phyloP scores from a whole-genome alignment of 2,329 filamentous ascomycete species.

The Colletotrichum sp. region DNA sequence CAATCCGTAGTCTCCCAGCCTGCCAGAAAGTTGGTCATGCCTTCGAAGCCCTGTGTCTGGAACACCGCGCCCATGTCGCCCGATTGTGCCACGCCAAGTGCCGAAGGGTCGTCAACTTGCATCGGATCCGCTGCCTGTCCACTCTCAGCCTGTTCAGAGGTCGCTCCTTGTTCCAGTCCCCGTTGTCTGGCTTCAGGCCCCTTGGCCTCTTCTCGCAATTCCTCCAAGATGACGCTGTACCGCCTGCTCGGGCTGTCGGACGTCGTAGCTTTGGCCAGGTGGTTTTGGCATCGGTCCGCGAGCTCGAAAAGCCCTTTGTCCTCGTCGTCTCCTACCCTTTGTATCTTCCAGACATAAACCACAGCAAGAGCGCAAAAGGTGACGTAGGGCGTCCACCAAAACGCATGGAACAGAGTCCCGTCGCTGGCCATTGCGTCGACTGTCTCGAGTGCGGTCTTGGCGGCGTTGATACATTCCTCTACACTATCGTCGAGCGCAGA shows the following conservation, averaged over 20 bases:
- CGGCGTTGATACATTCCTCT: conserved; percentile 51
- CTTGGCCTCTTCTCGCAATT: conserved; percentile 46
- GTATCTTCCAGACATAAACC: conserved; percentile 54
- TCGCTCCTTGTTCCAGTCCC: not conserved
- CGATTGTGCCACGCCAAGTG: not conserved
- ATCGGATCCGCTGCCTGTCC: not conserved
- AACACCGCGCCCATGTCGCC: conserved; percentile 14
- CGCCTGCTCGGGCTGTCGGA: conserved; percentile 49
- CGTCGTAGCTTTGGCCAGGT: conserved; percentile 43
- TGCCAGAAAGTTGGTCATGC: conserved; percentile 21
- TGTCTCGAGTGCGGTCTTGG: conserved; percentile 47
- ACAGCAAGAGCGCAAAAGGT: conserved; percentile 60
- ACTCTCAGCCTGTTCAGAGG: not conserved
- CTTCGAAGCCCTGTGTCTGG: conserved; percentile 9
- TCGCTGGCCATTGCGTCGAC: conserved; percentile 45
- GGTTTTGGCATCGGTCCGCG: conserved; percentile 48
- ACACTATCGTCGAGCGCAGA: conserved; percentile 41
- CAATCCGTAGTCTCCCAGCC: conserved; percentile 34
- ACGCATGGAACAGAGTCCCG: conserved; percentile 37
- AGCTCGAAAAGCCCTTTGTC: conserved; percentile 24
- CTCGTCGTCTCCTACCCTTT: conserved; percentile 21
- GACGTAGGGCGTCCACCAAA: conserved; percentile 60
- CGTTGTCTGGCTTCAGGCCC: not conserved
- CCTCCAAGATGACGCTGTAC: conserved; percentile 59
- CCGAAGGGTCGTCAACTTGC: not conserved